Base-by-base conservation (phyloP, 257 asterid species). In the Coffea canephora region DNA sequence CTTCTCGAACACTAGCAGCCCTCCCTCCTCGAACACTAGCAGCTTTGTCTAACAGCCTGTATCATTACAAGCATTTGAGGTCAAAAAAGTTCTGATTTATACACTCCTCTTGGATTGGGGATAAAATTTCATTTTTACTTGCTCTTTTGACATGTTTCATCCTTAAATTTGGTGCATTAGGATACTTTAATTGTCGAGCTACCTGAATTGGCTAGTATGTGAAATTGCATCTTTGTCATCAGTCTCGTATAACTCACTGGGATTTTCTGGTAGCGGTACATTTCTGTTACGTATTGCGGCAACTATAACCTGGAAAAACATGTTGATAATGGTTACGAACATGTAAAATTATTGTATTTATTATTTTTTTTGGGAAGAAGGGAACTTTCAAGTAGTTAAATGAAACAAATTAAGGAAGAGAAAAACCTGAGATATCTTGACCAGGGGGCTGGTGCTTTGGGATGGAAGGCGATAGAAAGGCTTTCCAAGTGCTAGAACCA, bases 1-100 rank as follows among this genome's bases (percentile, higher is more conserved):
- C 74, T 41, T 50, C 50, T 66, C 71, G 68, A 31, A 65, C 74
- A 67, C 71, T 77, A 36, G 89, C 89, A 52, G 89, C 90, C 43
- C 11, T 39, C 48, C 75, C 74, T 41, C 52, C 50, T 66, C 71
- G 68, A 31, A 65, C 74, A 67, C 71, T 77, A 36, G 89, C 89
- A 45, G 89, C 90, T 65, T 87, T 86, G 84, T 85, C 88, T 23
- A 83, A 87, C 36, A 84, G 81, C 82, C 90, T 89, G 78, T 34
- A 76, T 69, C 23, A 41, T 69, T 25, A 11, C 74, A 69, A 43
- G 48, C 0, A 64, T 1, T 68, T 68, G 1, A 14, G 6, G 71
- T 39, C 1, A 39, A 45, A 39, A 10, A 16, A 7, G 11, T 19
- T 19, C 18, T 46, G 41, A 34, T 34, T 21, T 14, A 67, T 2